These are phyloP conservation scores for Boletus reticuloceps DNA, from an alignment of 768 basidiomycete species.

Conservation along the genomic window DNA sequence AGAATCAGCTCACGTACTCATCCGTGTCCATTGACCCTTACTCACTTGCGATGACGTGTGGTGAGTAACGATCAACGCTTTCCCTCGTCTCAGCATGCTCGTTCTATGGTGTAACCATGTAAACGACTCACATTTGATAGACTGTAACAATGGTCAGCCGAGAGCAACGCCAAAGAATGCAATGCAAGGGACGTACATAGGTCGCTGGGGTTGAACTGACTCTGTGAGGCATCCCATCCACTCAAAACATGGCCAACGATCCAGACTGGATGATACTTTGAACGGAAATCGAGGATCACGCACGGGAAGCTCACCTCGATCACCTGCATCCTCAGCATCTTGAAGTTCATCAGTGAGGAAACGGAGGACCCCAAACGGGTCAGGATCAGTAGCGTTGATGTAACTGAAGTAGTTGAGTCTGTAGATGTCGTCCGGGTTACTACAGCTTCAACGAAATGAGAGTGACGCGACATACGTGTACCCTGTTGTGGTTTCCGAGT, in stretches of 20 bases:
- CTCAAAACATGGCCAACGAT: conserved; percentile 49
- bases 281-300: not conserved
- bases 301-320: conserved; percentile 34
- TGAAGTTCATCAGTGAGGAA: conserved; percentile 53
- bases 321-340: conserved; percentile 48
- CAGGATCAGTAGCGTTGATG: conserved; percentile 44
- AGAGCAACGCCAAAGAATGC: not conserved
- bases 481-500: conserved; percentile 19
- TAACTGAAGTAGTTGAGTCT: conserved; percentile 48
- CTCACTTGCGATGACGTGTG: conserved; percentile 46
- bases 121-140: conserved; percentile 41
- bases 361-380: conserved; percentile 47
- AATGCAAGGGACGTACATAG: conserved; percentile 34
- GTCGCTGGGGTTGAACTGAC: conserved; percentile 42
- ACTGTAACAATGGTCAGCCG: conserved; percentile 26
- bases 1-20: not conserved
- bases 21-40: not conserved
- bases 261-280: conserved; percentile 35
- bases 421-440: not conserved
- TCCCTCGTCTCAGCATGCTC: not conserved
- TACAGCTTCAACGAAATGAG: not conserved
- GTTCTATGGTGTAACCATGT: too few relatives aligned
- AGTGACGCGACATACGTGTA: conserved; percentile 27
- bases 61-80: conserved; percentile 46
- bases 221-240: conserved; percentile 45